Conservation (phyloP, 176 grass and related monocot species). For the Canna indica region DNA sequence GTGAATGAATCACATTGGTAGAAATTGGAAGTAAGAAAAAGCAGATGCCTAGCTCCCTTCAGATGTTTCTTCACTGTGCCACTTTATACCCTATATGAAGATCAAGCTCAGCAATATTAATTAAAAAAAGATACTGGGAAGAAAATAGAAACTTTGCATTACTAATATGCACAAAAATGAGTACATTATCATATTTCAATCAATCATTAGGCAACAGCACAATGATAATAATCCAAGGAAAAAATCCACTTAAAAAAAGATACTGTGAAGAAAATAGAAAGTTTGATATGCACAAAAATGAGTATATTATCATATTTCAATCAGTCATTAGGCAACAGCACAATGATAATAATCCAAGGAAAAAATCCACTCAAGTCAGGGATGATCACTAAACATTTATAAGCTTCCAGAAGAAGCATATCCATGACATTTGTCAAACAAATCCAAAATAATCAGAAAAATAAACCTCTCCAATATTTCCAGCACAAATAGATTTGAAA, state of each 20-base stretch:
- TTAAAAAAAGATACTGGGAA: not conserved
- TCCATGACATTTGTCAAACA: too few relatives aligned
- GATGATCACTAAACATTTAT: too few relatives aligned
- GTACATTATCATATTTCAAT: not conserved
- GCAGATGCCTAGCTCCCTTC: not conserved
- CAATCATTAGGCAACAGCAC: not conserved
- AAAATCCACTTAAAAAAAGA: not conserved
- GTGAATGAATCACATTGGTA: not conserved
- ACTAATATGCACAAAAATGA: too few relatives aligned
- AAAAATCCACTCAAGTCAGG: not conserved
- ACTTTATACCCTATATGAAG: not conserved
- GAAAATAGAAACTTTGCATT: not conserved
- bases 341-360: not conserved
- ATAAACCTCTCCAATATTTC: too few relatives aligned
- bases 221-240: not conserved
- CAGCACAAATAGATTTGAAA: too few relatives aligned
- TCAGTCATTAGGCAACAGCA: not conserved
- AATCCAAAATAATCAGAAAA: too few relatives aligned
- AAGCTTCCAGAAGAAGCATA: too few relatives aligned
- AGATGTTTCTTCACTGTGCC: constrained; percentile 2
- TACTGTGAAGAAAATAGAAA: not conserved
- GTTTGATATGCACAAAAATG: not conserved
- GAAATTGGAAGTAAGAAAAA: not conserved
- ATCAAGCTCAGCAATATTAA: not conserved
- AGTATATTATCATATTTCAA: not conserved